Conservation (phyloP, 2,329 filamentous ascomycete genomes). For the Botrytis fragariae region DNA sequence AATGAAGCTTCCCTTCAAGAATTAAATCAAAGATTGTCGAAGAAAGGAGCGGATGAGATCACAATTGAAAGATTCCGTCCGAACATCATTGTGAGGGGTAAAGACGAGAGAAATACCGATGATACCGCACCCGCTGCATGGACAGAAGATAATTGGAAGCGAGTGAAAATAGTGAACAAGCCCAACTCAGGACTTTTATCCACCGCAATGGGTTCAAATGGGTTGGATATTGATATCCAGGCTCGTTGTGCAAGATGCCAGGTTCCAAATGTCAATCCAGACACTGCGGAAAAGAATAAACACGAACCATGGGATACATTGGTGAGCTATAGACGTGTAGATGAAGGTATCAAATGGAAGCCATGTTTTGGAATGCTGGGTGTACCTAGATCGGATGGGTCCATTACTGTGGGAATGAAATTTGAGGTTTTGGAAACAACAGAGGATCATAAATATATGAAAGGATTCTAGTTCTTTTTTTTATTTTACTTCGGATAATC, state of each 20-base stretch:
- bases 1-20: constrained; percentile 56
- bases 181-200: constrained; percentile 6
- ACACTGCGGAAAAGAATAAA: constrained; percentile 31
- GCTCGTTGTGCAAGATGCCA: constrained; percentile 68
- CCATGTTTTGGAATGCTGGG: constrained; percentile 67
- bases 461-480: constrained; percentile 24
- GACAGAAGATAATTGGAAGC: constrained; percentile 64
- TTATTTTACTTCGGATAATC: neutral
- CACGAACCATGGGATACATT: constrained; percentile 58
- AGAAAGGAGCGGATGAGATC: constrained; percentile 46
- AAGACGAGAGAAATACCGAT: constrained; percentile 40
- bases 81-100: constrained; percentile 59
- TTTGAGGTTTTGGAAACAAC: constrained; percentile 58
- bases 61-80: constrained; percentile 62
- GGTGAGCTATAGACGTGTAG: constrained; percentile 56
- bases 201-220: constrained; percentile 15
- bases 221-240: constrained; percentile 52
- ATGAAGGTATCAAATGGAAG: constrained; percentile 60
- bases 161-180: constrained; percentile 45
- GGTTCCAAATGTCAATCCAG: constrained; percentile 66
- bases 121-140: constrained; percentile 39
- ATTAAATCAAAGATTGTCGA: constrained; percentile 52
- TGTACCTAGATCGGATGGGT: constrained; percentile 54
- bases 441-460: constrained; percentile 54
- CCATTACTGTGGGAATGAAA: constrained; percentile 55